phyloP scores from a whole-genome alignment of 2,329 filamentous ascomycete genomes.

The Meredithiella fracta region DNA sequence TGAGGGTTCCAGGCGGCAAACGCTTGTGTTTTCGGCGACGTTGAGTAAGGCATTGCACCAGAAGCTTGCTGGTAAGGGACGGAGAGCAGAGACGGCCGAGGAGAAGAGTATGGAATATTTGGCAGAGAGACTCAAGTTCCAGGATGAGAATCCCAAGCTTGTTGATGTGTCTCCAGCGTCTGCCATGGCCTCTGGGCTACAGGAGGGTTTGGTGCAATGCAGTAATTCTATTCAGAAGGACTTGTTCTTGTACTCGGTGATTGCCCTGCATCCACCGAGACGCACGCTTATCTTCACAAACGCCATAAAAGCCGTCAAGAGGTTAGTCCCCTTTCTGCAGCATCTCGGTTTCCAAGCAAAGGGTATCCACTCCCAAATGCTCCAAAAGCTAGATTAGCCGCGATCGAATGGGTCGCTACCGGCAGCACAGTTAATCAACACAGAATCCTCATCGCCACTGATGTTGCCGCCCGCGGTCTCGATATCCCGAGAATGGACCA shows the following conservation, averaged over 20 bases:
- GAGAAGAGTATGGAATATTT: slow-evolving; percentile 75
- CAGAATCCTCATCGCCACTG: slow-evolving; percentile 73
- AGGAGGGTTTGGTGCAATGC: slow-evolving; percentile 84
- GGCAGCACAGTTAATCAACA: slow-evolving; percentile 34
- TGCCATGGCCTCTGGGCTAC: slow-evolving; percentile 74
- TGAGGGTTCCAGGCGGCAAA: slow-evolving; percentile 51
- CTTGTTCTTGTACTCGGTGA: slow-evolving; percentile 76
- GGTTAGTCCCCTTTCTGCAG: slow-evolving; percentile 68
- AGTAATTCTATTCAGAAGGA: slow-evolving; percentile 81
- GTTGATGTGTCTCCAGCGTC: slow-evolving; percentile 79
- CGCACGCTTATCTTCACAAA: slow-evolving; percentile 89
- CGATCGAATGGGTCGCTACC: slow-evolving; percentile 72
- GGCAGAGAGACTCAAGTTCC: slow-evolving; percentile 58
- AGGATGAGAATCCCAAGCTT: slow-evolving; percentile 69
- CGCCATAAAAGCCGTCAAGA: slow-evolving; percentile 81
- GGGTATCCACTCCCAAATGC: slow-evolving; percentile 83
- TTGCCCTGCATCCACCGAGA: slow-evolving; percentile 65
- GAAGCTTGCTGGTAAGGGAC: slow-evolving; percentile 67
- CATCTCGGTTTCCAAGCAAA: slow-evolving; percentile 62
- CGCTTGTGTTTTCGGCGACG: slow-evolving; percentile 89
- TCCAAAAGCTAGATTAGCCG: slow-evolving; percentile 90
- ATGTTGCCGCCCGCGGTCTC: slow-evolving; percentile 82
- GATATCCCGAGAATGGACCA: slow-evolving; percentile 84
- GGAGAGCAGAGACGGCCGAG: slow-evolving; percentile 36
- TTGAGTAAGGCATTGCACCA: slow-evolving; percentile 85